phyloP scores from a whole-genome alignment of 2,329 filamentous ascomycete genomes.

The Aspergillus hiratsukae region DNA sequence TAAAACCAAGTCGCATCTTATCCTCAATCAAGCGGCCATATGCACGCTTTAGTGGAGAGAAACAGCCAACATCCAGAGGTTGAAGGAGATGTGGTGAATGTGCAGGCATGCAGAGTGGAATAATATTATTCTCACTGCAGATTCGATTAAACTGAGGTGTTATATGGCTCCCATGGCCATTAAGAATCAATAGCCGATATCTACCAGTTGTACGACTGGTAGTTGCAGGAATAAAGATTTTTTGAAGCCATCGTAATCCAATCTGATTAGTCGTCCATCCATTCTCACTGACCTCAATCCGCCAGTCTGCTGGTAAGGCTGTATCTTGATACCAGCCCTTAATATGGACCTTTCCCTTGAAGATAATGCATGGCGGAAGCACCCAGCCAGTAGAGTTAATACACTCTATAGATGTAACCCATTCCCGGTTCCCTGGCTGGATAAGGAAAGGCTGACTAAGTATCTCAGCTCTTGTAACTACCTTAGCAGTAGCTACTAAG shows the following conservation, averaged over 20 bases:
- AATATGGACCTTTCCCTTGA: constrained; percentile 8
- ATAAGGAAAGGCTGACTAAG: constrained; percentile 3
- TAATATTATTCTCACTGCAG: constrained; percentile 13
- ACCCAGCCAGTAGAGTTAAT: constrained; percentile 1
- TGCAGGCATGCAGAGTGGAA: constrained; percentile 3
- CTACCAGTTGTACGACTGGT: not conserved
- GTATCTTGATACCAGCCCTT: constrained; percentile 6
- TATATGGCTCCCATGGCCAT: constrained; percentile 12
- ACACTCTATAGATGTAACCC: constrained; percentile 4
- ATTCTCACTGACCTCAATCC: constrained; percentile 1
- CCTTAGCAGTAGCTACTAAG: not conserved
- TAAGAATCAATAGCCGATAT: constrained; percentile 11
- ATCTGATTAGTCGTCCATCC: too few relatives aligned
- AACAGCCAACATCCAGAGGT: constrained; percentile 11
- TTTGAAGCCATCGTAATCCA: not conserved
- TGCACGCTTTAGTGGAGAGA: constrained; percentile 1
- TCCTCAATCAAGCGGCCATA: not conserved
- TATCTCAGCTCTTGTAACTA: constrained; percentile 7
- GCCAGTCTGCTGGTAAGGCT: not conserved
- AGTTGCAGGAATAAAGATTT: not conserved
- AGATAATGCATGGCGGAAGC: constrained; percentile 3
- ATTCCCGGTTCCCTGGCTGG: constrained; percentile 12
- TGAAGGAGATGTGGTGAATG: constrained; percentile 5
- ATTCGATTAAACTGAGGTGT: constrained; percentile 9
- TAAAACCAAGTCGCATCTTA: not conserved